A percentile compares a stretch with the other conserved stretches of the same genome.
Conservation (phyloP, 208 protist species). For the Paratrypanosoma confusum region DNA sequence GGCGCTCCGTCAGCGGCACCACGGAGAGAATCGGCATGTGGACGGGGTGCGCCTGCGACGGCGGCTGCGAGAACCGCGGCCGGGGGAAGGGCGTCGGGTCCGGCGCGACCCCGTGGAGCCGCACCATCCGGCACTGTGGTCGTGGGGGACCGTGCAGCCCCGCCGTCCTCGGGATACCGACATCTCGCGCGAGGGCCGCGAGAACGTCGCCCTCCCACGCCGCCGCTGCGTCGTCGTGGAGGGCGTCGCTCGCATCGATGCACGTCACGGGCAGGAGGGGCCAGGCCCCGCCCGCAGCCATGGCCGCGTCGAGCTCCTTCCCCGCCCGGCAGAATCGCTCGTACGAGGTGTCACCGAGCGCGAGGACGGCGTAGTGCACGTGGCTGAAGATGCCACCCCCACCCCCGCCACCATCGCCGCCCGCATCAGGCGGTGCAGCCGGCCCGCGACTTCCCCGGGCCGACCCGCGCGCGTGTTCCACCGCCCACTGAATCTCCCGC, state of each 20-base stretch:
- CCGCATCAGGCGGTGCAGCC: no score
- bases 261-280: constrained; percentile 45
- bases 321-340: constrained; percentile 86
- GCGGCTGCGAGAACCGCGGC: constrained; percentile 35
- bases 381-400: constrained; percentile 34
- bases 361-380: constrained; percentile 85
- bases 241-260: constrained; percentile 36
- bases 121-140: constrained; percentile 29
- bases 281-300: constrained; percentile 42
- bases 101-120: constrained; percentile 13
- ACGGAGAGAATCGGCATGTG: constrained; percentile 24
- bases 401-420: no score
- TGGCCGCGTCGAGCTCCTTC: constrained; percentile 25
- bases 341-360: constrained; percentile 93
- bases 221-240: constrained; percentile 61
- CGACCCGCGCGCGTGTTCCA: constrained; percentile 2
- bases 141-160: constrained; percentile 20
- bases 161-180: constrained; percentile 15
- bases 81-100: constrained; percentile 26
- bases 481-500: constrained; percentile 26
- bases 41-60: constrained; percentile 35
- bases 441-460: no score
- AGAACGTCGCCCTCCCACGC: constrained; percentile 52
- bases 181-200: constrained; percentile 20
- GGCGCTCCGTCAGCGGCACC: constrained; percentile 18